Base-by-base conservation (phyloP, 495 filamentous ascomycete genomes). In the Lophiotrema nucula region DNA sequence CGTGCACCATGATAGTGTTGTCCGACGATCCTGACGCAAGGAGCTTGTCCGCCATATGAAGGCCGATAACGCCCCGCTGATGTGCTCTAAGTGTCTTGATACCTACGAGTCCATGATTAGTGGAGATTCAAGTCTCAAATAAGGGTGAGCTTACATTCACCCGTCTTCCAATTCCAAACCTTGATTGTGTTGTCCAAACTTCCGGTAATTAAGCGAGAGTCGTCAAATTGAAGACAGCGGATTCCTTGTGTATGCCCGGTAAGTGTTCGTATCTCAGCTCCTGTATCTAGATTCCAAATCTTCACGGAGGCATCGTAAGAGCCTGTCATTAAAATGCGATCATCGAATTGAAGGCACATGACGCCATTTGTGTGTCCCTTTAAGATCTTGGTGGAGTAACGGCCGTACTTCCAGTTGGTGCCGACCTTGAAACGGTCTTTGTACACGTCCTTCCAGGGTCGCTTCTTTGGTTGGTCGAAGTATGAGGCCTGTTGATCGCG, bases 81-180 rank as follows among this genome's bases (percentile, higher is more conserved):
- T 97, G 93, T 3, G 85, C 93, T 8, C 79, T 79, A 31, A 91
- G 84, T 1, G 85, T 95, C 13, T 86, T 88, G n/a, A n/a, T n/a
- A n/a, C n/a, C n/a, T n/a, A n/a, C n/a, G n/a, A n/a, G n/a, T n/a
- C n/a, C n/a, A n/a, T n/a, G n/a, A n/a, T n/a, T n/a, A n/a, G n/a
- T n/a, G n/a, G n/a, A n/a, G n/a, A n/a, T n/a, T n/a, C n/a, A n/a
- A n/a, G n/a, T n/a, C n/a, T n/a, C n/a, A n/a, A n/a, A n/a, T n/a
- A n/a, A n/a, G n/a, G n/a, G n/a, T n/a, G 8, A 8, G 8, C 39
- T 96, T 79, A 67, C 88, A 95, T 64, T 89, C 83, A 39, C 93
- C 93, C 0, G 91, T 97, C 37, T 87, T 81, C 90, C 92, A 97
- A 63, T 97, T 96, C 95, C 93, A 99, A 25, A 97, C 82, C 69